Conservation (phyloP, 345 rosid genomes). For the Acer campestre region DNA sequence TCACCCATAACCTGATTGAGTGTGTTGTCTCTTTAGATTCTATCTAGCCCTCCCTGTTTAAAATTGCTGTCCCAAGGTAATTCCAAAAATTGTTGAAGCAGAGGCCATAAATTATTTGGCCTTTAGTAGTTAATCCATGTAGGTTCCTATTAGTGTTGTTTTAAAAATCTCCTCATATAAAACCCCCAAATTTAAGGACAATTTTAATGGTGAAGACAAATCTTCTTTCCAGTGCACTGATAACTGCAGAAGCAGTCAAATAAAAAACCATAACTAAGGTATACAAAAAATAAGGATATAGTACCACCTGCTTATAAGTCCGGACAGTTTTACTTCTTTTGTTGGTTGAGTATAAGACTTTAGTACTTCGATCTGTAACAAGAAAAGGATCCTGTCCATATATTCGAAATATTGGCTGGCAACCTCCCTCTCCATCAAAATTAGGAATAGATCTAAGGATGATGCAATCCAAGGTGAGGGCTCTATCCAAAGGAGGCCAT, state of each 20-base stretch:
- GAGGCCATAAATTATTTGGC: not conserved
- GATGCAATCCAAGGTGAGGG: slow-evolving; percentile 85
- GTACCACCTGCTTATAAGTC: slow-evolving; percentile 76
- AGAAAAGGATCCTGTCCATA: slow-evolving; percentile 87
- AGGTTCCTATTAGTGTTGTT: not conserved
- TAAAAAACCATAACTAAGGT: not conserved
- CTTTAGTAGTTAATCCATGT: not conserved
- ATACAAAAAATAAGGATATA: not conserved
- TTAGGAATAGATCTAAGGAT: slow-evolving; percentile 78
- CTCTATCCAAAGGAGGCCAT: slow-evolving; percentile 96
- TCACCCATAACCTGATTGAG: not conserved
- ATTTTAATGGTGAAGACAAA: not conserved
- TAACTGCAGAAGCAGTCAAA: not conserved
- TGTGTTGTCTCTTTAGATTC: not conserved
- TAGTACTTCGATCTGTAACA: slow-evolving; percentile 57
- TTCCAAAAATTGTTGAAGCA: not conserved
- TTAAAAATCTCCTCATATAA: not conserved
- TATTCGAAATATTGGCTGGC: slow-evolving; percentile 78
- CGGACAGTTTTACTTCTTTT: slow-evolving; percentile 63
- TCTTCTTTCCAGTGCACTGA: not conserved
- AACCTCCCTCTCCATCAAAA: slow-evolving; percentile 76
- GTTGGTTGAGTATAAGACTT: slow-evolving; percentile 60
- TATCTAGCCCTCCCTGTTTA: not conserved
- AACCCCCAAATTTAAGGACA: not conserved
- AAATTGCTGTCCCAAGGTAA: not conserved